Percentiles rank a stretch among this genome's conserved stretches.
These are phyloP conservation scores for Acacia concinna DNA, from an alignment of 331 rosid species.

Conservation along the genomic window DNA sequence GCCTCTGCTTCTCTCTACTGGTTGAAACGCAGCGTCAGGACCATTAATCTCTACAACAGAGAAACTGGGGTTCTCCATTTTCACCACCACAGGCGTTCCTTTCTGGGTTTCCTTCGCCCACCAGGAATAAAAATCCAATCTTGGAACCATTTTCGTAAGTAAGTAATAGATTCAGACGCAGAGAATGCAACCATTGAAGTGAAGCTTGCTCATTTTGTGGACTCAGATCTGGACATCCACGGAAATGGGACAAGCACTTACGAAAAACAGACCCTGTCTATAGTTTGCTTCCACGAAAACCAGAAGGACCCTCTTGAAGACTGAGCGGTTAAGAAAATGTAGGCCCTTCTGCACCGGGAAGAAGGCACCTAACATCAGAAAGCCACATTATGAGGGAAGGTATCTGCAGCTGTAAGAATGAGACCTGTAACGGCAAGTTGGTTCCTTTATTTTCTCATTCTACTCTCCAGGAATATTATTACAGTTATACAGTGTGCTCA, in stretches of 20 bases:
- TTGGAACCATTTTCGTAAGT: conserved; percentile 58
- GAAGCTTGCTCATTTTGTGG: conserved; percentile 18
- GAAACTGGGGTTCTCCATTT: conserved; percentile 84
- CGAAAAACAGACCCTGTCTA: conserved; percentile 19
- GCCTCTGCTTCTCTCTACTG: conserved; percentile 75
- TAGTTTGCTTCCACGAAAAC: conserved; percentile 17
- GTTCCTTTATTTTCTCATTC: conserved; percentile 24
- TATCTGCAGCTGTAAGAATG: conserved; percentile 73
- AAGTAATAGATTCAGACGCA: conserved; percentile 22
- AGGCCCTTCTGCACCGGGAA: conserved; percentile 35
- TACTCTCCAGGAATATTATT: conserved; percentile 30
- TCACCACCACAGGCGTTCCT: conserved; percentile 89
- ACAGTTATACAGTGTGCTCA: conserved; percentile 1
- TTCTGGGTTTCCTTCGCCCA: conserved; percentile 57
- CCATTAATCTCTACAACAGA: conserved; percentile 84
- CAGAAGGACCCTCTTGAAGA: conserved; percentile 41
- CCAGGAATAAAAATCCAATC: conserved; percentile 69
- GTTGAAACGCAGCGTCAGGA: conserved; percentile 81
- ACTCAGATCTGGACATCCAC: conserved; percentile 57
- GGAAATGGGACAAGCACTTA: conserved; percentile 37
- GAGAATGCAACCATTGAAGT: background rate
- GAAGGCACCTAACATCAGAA: conserved; percentile 52
- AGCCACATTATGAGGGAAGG: conserved; percentile 86
- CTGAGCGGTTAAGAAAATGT: conserved; percentile 38
- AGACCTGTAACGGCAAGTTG: conserved; percentile 49